phyloP scores from a whole-genome alignment of 345 rosid species.

The Hirschfeldia incana region DNA sequence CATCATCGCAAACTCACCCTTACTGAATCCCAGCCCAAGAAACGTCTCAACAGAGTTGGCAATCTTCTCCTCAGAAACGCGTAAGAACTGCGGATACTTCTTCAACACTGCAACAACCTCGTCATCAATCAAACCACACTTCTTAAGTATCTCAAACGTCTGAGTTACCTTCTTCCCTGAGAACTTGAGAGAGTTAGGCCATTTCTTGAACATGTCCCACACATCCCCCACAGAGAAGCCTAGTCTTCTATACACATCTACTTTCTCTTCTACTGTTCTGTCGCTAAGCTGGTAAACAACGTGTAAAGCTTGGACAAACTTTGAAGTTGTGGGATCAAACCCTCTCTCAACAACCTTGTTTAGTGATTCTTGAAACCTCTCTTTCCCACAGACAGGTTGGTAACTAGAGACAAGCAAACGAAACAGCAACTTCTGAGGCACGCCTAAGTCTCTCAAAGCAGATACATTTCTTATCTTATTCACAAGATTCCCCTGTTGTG shows the following conservation, averaged over 20 bases:
- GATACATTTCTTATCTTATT: constrained; percentile 10
- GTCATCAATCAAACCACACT: background rate
- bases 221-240: constrained; percentile 36
- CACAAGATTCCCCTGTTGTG: background rate
- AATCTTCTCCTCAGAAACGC: background rate
- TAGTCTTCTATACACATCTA: constrained; percentile 2
- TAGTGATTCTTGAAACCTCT: background rate
- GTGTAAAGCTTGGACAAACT: constrained; percentile 27
- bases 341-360: constrained; percentile 6
- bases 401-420: background rate
- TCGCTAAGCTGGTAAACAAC: background rate
- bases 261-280: constrained; percentile 14
- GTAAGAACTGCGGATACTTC: background rate
- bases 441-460: constrained; percentile 24
- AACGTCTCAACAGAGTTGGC: constrained; percentile 22
- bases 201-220: constrained; percentile 31
- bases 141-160: background rate
- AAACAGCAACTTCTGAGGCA: constrained; percentile 20
- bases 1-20: constrained; percentile 21
- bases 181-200: background rate
- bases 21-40: constrained; percentile 17
- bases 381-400: background rate
- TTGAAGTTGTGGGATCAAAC: background rate
- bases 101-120: background rate
- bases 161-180: constrained; percentile 34